These are phyloP conservation scores for Pseudogymnoascus sp. DNA, from an alignment of 2,329 filamentous ascomycete species.

Conservation along the genomic window DNA sequence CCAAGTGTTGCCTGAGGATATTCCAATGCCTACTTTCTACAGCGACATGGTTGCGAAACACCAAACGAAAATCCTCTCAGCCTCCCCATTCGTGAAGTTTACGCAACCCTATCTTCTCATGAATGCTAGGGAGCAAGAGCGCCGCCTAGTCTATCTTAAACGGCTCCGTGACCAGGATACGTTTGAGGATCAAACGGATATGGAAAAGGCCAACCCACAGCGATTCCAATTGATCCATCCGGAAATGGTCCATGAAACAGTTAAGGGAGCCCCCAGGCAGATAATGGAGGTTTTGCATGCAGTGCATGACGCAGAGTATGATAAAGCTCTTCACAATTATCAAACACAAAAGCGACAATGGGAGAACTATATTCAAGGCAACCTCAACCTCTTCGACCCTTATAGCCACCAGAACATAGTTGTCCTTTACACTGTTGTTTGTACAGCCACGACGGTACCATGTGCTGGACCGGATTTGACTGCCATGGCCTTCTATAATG, in stretches of 20 bases:
- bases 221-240: conserved; percentile 88
- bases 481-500: conserved; percentile 87
- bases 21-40: conserved; percentile 85
- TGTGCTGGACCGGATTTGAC: conserved; percentile 88
- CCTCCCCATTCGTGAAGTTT: conserved; percentile 94
- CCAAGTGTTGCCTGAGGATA: conserved; percentile 62
- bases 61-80: conserved; percentile 85
- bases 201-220: conserved; percentile 57
- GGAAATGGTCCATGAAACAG: conserved; percentile 85
- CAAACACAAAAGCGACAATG: conserved; percentile 90
- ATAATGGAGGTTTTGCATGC: conserved; percentile 91
- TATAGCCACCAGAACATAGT: conserved; percentile 95
- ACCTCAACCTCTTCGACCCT: conserved; percentile 84
- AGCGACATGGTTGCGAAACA: conserved; percentile 92
- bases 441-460: conserved; percentile 86
- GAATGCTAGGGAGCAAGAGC: conserved; percentile 84
- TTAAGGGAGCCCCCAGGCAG: conserved; percentile 72
- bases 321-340: conserved; percentile 89
- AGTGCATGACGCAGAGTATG: conserved; percentile 93
- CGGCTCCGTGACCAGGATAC: conserved; percentile 71
- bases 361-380: conserved; percentile 89
- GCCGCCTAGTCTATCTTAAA: conserved; percentile 73
- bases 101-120: conserved; percentile 88
- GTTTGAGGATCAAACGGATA: conserved; percentile 45
- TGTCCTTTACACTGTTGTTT: conserved; percentile 87